A percentile compares a stretch with the other conserved stretches of the same genome.
Evolutionary conservation across 2,329 filamentous ascomycete genomes (phyloP).

Genomic region (Talaromyces piceae): DNA sequence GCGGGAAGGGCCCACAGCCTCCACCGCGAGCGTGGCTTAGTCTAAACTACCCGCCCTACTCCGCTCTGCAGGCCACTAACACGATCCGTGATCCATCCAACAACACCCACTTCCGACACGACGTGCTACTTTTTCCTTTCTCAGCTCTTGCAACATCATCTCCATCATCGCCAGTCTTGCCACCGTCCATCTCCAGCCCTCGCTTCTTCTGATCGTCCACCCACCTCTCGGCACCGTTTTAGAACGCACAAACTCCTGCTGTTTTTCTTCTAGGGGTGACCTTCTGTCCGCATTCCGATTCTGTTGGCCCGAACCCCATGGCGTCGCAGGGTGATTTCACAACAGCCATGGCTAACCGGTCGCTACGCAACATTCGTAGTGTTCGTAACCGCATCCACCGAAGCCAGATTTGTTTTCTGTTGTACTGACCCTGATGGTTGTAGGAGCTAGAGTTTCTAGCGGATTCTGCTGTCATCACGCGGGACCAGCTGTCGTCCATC

Average conservation of each 20-base stretch:
- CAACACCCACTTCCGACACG: neutral
- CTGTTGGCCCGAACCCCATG: conserved; percentile 18
- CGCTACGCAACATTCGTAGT: conserved; percentile 78
- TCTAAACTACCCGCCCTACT: neutral
- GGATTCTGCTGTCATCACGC: conserved; percentile 71
- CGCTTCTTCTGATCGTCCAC: too few species aligned
- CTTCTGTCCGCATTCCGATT: neutral
- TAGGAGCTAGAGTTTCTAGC: conserved; percentile 88
- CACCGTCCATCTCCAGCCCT: neutral
- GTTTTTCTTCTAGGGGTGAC: neutral
- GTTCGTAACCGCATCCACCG: conserved; percentile 43
- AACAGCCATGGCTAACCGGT: conserved; percentile 66
- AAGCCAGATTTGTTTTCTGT: conserved; percentile 2
- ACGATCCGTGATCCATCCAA: neutral
- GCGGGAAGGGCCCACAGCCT: neutral
- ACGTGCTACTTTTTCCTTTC: neutral
- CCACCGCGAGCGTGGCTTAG: conserved; percentile 1
- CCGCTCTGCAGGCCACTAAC: neutral
- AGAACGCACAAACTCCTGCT: neutral
- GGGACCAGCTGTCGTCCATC: conserved; percentile 68
- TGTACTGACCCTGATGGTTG: conserved; percentile 9
- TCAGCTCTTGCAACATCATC: neutral
- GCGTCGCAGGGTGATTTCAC: conserved; percentile 27
- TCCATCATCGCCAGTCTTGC: neutral
- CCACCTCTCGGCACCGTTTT: neutral